Evolutionary conservation across 345 rosid species (phyloP).

Genomic region (Moricandia arvensis): DNA sequence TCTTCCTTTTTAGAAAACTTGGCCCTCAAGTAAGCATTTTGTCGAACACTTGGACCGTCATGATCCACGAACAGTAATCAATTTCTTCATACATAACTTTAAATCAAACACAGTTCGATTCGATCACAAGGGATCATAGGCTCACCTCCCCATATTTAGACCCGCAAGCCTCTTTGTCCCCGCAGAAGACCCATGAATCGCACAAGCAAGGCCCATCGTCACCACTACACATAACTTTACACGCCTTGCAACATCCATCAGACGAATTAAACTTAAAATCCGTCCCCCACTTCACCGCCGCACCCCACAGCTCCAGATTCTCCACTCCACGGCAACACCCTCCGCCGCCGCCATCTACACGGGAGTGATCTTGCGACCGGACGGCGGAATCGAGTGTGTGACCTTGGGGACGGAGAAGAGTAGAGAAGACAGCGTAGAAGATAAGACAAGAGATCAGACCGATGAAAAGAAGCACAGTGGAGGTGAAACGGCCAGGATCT

Average conservation of each 20-base stretch:
- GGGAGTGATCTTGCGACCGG: conserved; percentile 18
- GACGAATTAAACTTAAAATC: conserved; percentile 82
- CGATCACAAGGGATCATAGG: not conserved
- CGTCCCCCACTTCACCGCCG: conserved; percentile 96
- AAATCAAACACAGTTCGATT: not conserved
- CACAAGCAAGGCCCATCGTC: conserved; percentile 93
- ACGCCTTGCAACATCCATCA: conserved; percentile 69
- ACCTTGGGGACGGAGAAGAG: conserved; percentile 40
- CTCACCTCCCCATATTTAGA: conserved; percentile 87
- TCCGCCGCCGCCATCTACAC: conserved; percentile 23
- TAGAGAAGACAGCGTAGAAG: conserved; percentile 67
- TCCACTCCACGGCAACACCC: conserved; percentile 84
- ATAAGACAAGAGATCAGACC: conserved; percentile 60
- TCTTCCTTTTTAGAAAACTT: not conserved
- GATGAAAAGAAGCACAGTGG: conserved; percentile 48
- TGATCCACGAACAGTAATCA: not conserved
- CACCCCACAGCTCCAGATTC: conserved; percentile 93
- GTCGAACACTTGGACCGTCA: conserved; percentile 17
- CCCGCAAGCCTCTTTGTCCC: conserved; percentile 70
- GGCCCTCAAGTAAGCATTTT: conserved; percentile 11
- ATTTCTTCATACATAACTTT: no score
- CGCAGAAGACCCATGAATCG: conserved; percentile 95
- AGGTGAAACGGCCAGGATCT: conserved; percentile 57
- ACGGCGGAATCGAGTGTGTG: conserved; percentile 18
- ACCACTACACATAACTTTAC: conserved; percentile 88